Conservation (phyloP, 805 yeast genomes). For the Pichia thaimueangensis region DNA sequence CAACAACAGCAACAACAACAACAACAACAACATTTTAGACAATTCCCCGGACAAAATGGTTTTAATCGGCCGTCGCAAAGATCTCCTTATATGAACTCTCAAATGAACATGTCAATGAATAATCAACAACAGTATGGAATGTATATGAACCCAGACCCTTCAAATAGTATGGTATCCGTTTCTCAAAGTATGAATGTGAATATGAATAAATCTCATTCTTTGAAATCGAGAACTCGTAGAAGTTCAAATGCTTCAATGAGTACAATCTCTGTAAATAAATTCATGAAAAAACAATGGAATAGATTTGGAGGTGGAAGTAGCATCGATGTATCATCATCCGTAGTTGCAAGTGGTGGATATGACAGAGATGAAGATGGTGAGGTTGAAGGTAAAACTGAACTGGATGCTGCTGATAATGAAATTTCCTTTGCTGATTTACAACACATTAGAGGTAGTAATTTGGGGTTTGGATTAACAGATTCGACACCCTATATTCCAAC, state of each 20-base stretch:
- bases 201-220: not conserved
- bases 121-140: slow-evolving; percentile 1
- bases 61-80: too few species aligned
- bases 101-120: slow-evolving; percentile 1
- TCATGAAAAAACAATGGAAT: slow-evolving; percentile 36
- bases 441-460: slow-evolving; percentile 58
- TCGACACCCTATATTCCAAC: slow-evolving; percentile 77
- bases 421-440: slow-evolving; percentile 61
- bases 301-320: slow-evolving; percentile 21
- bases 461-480: slow-evolving; percentile 37
- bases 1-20: slow-evolving; percentile 15
- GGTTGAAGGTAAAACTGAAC: slow-evolving; percentile 23
- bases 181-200: not conserved
- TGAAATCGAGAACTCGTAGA: slow-evolving; percentile 7
- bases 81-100: slow-evolving; percentile 5
- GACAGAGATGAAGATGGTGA: slow-evolving; percentile 24
- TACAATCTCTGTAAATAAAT: slow-evolving; percentile 29
- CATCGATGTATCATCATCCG: too few species aligned
- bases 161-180: not conserved
- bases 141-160: not conserved
- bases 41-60: not conserved
- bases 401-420: slow-evolving; percentile 28
- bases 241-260: slow-evolving; percentile 9
- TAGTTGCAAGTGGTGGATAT: too few species aligned
- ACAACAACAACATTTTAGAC: slow-evolving; percentile 5